A percentile compares a stretch with the other conserved stretches of the same genome.
These are phyloP conservation scores for Russula lepida DNA, from an alignment of 768 basidiomycete species.

Conservation along the genomic window DNA sequence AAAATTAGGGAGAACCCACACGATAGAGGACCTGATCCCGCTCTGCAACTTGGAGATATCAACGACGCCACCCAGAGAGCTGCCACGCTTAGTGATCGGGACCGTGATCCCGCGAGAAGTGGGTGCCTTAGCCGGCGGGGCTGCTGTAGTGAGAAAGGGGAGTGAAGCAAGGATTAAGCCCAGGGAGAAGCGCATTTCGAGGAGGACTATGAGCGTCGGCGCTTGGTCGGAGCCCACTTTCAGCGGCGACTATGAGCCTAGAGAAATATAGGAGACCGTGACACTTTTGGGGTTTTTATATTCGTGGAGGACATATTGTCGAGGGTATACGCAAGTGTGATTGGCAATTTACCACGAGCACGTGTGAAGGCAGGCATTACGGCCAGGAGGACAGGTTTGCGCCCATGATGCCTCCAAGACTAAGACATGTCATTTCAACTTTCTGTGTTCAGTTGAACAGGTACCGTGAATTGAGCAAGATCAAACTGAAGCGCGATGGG, in stretches of 20 bases:
- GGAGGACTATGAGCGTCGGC: background rate
- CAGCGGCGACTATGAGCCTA: background rate
- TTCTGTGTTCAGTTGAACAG: background rate
- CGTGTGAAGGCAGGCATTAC: too few species aligned
- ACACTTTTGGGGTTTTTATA: background rate
- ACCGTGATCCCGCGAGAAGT: background rate
- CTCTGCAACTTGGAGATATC: background rate
- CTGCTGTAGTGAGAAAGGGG: slow-evolving; percentile 5
- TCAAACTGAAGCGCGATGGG: too few species aligned
- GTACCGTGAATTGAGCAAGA: too few species aligned
- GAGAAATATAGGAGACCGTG: background rate
- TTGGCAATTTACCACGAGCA: too few species aligned
- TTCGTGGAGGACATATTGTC: background rate
- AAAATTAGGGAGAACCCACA: background rate
- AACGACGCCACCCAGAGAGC: background rate
- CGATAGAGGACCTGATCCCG: background rate
- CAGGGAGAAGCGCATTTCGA: background rate
- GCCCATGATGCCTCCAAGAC: too few species aligned
- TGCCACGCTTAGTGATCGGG: slow-evolving; percentile 2
- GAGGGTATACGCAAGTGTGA: too few species aligned
- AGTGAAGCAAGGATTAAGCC: slow-evolving; percentile 4
- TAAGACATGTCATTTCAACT: background rate
- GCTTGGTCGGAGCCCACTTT: background rate
- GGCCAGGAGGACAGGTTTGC: background rate
- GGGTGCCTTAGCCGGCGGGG: background rate